phyloP scores from a whole-genome alignment of 805 yeast species.

The Blastobotrys americana region DNA sequence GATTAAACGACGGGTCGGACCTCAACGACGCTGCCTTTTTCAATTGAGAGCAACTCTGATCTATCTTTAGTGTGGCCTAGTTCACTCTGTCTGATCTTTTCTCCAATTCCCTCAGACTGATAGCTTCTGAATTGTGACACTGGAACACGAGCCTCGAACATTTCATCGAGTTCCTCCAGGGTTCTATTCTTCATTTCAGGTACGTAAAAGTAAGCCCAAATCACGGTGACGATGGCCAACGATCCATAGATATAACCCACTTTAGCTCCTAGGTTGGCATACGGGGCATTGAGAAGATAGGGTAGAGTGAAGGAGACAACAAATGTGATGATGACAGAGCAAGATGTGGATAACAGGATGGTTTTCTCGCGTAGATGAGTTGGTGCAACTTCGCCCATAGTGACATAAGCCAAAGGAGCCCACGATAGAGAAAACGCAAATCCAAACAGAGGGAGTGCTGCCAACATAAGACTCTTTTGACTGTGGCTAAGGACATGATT shows the following conservation, averaged over 20 bases:
- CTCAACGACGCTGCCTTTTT: not conserved
- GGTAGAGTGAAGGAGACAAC: slow-evolving; percentile 7
- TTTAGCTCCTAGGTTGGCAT: slow-evolving; percentile 9
- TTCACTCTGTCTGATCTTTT: not conserved
- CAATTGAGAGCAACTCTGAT: not conserved
- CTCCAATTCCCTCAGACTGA: not conserved
- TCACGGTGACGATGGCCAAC: not conserved
- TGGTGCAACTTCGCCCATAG: slow-evolving; percentile 3
- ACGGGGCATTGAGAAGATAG: slow-evolving; percentile 6
- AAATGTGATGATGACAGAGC: slow-evolving; percentile 6
- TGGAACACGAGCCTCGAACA: slow-evolving; percentile 1
- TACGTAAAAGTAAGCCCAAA: not conserved
- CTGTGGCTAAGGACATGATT: not conserved
- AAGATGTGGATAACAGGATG: slow-evolving; percentile 3
- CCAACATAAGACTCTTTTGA: slow-evolving; percentile 3
- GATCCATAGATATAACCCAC: slow-evolving; percentile 9
- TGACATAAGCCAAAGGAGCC: slow-evolving; percentile 7
- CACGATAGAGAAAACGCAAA: slow-evolving; percentile 3
- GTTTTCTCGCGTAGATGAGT: not conserved
- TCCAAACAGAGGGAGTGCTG: slow-evolving; percentile 5
- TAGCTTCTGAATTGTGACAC: not conserved
- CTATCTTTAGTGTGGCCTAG: not conserved
- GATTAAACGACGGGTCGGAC: not conserved
- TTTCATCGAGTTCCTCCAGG: slow-evolving; percentile 2
- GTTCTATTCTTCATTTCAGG: slow-evolving; percentile 2